A percentile compares a stretch with the other conserved stretches of the same genome.
phyloP scores from a whole-genome alignment of 2,329 filamentous ascomycete genomes.

The Fusarium mangiferae region DNA sequence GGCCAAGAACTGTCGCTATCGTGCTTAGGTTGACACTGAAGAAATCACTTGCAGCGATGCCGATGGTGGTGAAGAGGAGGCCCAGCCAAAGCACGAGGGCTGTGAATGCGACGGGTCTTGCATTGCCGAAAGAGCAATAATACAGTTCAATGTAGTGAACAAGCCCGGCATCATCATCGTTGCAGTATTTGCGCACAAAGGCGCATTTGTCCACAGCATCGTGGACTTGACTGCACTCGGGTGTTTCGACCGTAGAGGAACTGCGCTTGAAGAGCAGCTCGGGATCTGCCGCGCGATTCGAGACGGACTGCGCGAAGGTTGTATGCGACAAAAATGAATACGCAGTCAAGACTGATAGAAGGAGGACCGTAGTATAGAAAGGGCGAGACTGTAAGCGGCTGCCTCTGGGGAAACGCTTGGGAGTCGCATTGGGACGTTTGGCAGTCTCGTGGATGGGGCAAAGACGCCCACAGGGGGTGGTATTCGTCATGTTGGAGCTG shows the following conservation, averaged over 20 bases:
- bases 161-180: slow-evolving; percentile 89
- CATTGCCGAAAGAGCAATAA: slow-evolving; percentile 80
- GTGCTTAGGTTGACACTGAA: slow-evolving; percentile 97
- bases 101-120: slow-evolving; percentile 80
- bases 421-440: slow-evolving; percentile 9
- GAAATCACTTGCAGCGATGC: slow-evolving; percentile 97
- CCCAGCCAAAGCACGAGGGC: slow-evolving; percentile 85
- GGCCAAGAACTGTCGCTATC: slow-evolving; percentile 85
- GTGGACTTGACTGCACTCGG: slow-evolving; percentile 83
- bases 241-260: slow-evolving; percentile 41
- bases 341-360: slow-evolving; percentile 58
- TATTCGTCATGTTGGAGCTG: slow-evolving; percentile 28
- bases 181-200: slow-evolving; percentile 84
- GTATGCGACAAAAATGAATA: slow-evolving; percentile 55
- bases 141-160: slow-evolving; percentile 90
- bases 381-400: slow-evolving; percentile 58
- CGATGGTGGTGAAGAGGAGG: slow-evolving; percentile 94
- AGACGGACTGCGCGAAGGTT: slow-evolving; percentile 20
- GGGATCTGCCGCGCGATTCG: slow-evolving; percentile 7
- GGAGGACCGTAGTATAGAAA: slow-evolving; percentile 59
- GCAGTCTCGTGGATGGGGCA: slow-evolving; percentile 7
- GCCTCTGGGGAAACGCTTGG: slow-evolving; percentile 42
- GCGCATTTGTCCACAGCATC: slow-evolving; percentile 82
- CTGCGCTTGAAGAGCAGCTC: slow-evolving; percentile 42
- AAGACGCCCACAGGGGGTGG: slow-evolving; percentile 10